Conservation (phyloP, 805 yeast species). For the Wickerhamomyces hampshirensis region DNA sequence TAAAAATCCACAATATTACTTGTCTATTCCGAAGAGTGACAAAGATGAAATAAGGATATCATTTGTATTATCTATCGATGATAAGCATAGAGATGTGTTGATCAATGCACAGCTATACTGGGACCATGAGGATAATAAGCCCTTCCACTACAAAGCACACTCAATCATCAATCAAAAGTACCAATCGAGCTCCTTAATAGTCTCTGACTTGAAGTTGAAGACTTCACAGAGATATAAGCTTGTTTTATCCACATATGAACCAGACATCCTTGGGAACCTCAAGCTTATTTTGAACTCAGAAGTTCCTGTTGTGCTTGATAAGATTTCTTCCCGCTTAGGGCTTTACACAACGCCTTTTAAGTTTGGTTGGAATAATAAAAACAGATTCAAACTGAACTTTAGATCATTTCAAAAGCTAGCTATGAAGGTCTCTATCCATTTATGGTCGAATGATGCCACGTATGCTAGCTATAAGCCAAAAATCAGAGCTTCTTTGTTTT, state of each 20-base stretch:
- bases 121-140: slow-evolving; percentile 21
- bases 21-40: slow-evolving; percentile 25
- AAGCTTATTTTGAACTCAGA: slow-evolving; percentile 28
- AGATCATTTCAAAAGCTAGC: slow-evolving; percentile 7
- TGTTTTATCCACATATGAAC: slow-evolving; percentile 42
- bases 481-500: slow-evolving; percentile 41
- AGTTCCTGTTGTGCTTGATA: slow-evolving; percentile 7
- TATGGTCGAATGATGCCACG: slow-evolving; percentile 11
- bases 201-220: slow-evolving; percentile 20
- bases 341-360: slow-evolving; percentile 25
- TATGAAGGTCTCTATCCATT: slow-evolving; percentile 19
- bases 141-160: slow-evolving; percentile 28
- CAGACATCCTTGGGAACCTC: slow-evolving; percentile 27
- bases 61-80: slow-evolving; percentile 16
- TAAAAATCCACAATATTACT: slow-evolving; percentile 50
- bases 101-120: slow-evolving; percentile 44
- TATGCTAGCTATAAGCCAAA: slow-evolving; percentile 35
- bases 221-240: slow-evolving; percentile 38
- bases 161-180: slow-evolving; percentile 34
- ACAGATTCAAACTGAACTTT: slow-evolving; percentile 33
- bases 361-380: slow-evolving; percentile 37
- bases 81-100: slow-evolving; percentile 23
- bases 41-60: slow-evolving; percentile 15
- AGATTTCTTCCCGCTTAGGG: slow-evolving; percentile 30
- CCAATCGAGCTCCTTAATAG: slow-evolving; percentile 19